Percentiles rank a stretch among this genome's conserved stretches.
Conservation (phyloP, 78 protist genomes). For the Emiliania huxleyi region DNA sequence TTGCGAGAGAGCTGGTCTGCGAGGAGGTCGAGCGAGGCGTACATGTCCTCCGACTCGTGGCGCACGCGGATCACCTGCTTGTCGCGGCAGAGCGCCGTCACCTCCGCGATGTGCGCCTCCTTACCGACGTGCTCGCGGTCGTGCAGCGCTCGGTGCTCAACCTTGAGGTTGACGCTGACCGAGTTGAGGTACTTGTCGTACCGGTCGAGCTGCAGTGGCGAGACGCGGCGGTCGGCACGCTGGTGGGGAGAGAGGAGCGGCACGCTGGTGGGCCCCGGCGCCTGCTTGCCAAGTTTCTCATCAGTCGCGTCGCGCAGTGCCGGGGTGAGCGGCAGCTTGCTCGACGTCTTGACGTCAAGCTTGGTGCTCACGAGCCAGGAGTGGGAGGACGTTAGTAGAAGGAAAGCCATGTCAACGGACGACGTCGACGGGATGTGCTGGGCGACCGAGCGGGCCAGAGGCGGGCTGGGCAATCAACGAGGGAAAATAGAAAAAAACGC, state of each 20-base stretch:
- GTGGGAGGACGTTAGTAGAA: too few species aligned
- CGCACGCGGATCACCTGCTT: not conserved
- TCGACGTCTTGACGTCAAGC: not conserved
- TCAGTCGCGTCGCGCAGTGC: not conserved
- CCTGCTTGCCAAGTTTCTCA: not conserved
- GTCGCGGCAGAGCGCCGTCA: not conserved
- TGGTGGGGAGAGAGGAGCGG: not conserved
- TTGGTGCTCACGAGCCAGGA: not conserved
- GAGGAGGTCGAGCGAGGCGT: conserved; percentile 34
- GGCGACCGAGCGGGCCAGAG: too few species aligned
- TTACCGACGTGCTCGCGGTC: not conserved
- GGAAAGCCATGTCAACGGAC: too few species aligned
- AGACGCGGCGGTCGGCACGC: too few species aligned
- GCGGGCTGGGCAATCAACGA: too few species aligned
- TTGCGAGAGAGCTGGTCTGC: conserved; percentile 17
- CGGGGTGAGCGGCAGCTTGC: not conserved
- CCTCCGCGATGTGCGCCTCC: not conserved
- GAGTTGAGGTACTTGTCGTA: not conserved
- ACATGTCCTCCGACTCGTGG: not conserved
- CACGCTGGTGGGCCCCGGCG: not conserved
- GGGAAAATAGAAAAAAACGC: too few species aligned
- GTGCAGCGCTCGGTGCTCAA: not conserved
- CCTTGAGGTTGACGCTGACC: not conserved
- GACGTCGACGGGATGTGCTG: too few species aligned
- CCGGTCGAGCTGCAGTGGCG: not conserved